phyloP scores from a whole-genome alignment of 140 eudicot genomes.

The Oenanthe javanica region DNA sequence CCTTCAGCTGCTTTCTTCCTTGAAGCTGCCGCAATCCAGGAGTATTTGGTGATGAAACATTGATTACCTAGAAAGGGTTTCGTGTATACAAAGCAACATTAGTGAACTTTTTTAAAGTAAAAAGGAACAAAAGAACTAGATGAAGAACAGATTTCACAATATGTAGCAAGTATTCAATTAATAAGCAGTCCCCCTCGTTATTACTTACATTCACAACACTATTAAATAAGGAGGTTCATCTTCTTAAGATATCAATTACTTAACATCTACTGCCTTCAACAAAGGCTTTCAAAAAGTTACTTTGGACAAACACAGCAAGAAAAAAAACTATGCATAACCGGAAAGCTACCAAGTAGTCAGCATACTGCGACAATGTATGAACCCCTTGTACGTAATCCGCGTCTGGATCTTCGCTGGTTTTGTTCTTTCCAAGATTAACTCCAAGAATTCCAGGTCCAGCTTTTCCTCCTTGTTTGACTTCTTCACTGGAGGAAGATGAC shows the following conservation, averaged over 20 bases:
- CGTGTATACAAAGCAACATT: neutral
- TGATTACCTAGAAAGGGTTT: constrained; percentile 49
- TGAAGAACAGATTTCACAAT: neutral
- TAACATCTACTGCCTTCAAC: neutral
- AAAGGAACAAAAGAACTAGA: neutral
- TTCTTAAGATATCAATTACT: neutral
- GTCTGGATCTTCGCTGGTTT: constrained; percentile 96
- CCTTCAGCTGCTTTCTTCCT: constrained; percentile 94
- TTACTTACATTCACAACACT: neutral
- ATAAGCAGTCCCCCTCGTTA: neutral
- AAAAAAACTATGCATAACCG: neutral
- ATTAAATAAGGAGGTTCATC: neutral
- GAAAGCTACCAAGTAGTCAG: constrained; percentile 88
- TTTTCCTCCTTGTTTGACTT: constrained; percentile 84
- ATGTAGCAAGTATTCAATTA: neutral
- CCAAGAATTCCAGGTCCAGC: constrained; percentile 99
- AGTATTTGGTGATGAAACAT: constrained; percentile 93
- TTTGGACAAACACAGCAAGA: constrained; percentile 9
- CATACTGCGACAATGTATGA: constrained; percentile 96
- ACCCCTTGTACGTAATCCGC: constrained; percentile 98
- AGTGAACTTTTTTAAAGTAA: neutral
- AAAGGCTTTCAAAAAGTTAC: constrained; percentile 5
- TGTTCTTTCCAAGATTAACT: constrained; percentile 91
- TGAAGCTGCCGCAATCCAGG: constrained; percentile 98
- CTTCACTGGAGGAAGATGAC: constrained; percentile 49